Conservation (phyloP, 2,329 filamentous ascomycete species). For the Trichoderma harzianum region DNA sequence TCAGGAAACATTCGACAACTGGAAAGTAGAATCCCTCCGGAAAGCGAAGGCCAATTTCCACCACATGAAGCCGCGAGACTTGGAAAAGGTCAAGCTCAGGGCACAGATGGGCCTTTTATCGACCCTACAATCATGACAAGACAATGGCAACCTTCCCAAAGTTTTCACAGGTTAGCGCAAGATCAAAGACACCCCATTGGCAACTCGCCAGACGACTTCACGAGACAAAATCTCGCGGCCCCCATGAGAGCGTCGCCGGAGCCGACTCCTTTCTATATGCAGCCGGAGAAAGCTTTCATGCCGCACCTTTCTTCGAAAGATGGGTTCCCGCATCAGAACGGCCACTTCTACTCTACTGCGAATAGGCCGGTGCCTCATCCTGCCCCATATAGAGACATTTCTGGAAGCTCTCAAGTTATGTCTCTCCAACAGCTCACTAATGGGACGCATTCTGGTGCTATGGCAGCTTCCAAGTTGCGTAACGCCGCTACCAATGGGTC, state of each 20-base stretch:
- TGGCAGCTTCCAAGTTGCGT: not conserved
- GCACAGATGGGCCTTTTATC: not conserved
- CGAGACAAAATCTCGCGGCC: not conserved
- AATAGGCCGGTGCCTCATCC: not conserved
- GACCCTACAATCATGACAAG: not conserved
- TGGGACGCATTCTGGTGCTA: not conserved
- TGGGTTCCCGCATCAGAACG: not conserved
- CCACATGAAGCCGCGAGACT: not conserved
- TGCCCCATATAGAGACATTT: not conserved
- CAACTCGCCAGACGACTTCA: not conserved
- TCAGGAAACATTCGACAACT: slow-evolving; percentile 16
- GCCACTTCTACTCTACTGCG: not conserved
- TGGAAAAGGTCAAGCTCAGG: not conserved
- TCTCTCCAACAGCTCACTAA: not conserved
- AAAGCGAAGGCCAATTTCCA: not conserved
- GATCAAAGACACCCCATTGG: not conserved
- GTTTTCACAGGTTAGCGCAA: not conserved
- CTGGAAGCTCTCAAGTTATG: not conserved
- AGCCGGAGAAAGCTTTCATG: slow-evolving; percentile 5
- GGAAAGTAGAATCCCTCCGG: not conserved
- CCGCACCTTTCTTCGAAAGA: not conserved
- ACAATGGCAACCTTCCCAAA: not conserved
- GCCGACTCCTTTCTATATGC: slow-evolving; percentile 5
- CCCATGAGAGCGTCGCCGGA: not conserved
- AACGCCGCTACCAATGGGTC: not conserved